phyloP scores from a whole-genome alignment of 257 asterid genomes.

The Plantago ovata region DNA sequence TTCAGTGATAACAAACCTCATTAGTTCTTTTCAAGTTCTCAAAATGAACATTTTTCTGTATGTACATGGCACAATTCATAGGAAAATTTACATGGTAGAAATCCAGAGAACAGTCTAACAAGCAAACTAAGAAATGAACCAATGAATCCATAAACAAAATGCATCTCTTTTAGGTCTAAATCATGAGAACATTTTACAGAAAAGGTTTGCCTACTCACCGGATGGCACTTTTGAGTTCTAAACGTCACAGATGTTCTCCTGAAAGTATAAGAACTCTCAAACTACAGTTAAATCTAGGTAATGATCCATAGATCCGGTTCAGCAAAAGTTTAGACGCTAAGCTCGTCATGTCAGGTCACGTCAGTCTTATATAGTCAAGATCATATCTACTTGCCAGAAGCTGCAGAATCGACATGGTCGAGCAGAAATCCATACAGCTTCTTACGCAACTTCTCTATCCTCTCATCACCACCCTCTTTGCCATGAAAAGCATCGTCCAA shows the following conservation, averaged over 20 bases:
- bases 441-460: slow-evolving; percentile 53
- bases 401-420: slow-evolving; percentile 58
- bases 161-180: too few relatives aligned
- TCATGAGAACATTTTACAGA: too few relatives aligned
- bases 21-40: neutral
- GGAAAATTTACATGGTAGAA: neutral
- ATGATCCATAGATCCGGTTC: neutral
- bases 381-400: slow-evolving; percentile 33
- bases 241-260: too few relatives aligned
- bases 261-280: neutral
- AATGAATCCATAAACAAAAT: neutral
- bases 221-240: too few relatives aligned
- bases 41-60: neutral
- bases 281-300: slow-evolving; percentile 17
- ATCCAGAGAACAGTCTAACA: neutral
- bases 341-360: neutral
- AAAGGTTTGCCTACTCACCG: too few relatives aligned
- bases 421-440: slow-evolving; percentile 65
- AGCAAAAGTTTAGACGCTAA: slow-evolving; percentile 7
- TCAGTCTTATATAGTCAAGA: slow-evolving; percentile 7
- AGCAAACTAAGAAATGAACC: neutral
- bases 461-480: slow-evolving; percentile 41
- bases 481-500: slow-evolving; percentile 46
- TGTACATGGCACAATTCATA: slow-evolving; percentile 14
- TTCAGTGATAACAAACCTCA: slow-evolving; percentile 4